These are phyloP conservation scores for Backusella mclennaniae DNA, from an alignment of 192 early-diverging fungal species.

Conservation along the genomic window DNA sequence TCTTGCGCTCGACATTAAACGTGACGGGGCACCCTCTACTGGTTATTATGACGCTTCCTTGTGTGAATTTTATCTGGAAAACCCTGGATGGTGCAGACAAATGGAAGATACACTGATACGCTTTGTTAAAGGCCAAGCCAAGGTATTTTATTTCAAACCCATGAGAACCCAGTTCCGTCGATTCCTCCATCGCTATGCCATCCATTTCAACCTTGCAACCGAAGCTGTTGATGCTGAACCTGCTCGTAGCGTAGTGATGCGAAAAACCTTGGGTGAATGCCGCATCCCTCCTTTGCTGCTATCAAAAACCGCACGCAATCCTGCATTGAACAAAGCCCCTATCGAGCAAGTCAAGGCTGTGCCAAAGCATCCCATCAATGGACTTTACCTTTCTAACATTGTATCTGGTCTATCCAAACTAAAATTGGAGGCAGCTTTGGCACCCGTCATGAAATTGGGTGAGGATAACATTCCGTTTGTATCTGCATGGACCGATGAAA, in stretches of 20 bases:
- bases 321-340: not conserved
- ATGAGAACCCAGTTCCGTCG: slow-evolving; percentile 63
- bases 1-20: slow-evolving; percentile 65
- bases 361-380: slow-evolving; percentile 52
- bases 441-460: not conserved
- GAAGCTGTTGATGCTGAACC: slow-evolving; percentile 80
- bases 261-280: slow-evolving; percentile 41
- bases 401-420: slow-evolving; percentile 44
- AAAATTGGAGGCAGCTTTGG: slow-evolving; percentile 43
- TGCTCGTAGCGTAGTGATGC: slow-evolving; percentile 63
- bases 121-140: slow-evolving; percentile 52
- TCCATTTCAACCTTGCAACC: slow-evolving; percentile 66
- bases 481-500: slow-evolving; percentile 48
- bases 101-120: slow-evolving; percentile 65
- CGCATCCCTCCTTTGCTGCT: slow-evolving; percentile 37
- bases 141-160: slow-evolving; percentile 58
- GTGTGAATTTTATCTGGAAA: slow-evolving; percentile 60
- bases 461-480: slow-evolving; percentile 17
- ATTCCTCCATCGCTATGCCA: slow-evolving; percentile 70
- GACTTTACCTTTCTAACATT: slow-evolving; percentile 49
- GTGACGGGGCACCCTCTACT: slow-evolving; percentile 20
- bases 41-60: slow-evolving; percentile 58
- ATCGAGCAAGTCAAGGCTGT: not conserved
- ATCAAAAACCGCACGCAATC: slow-evolving; percentile 34
- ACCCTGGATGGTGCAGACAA: slow-evolving; percentile 63